A percentile compares a stretch with the other conserved stretches of the same genome.
Evolutionary conservation across 371 early-diverging fungal genomes (phyloP).

Genomic region (Mycotypha africana): DNA sequence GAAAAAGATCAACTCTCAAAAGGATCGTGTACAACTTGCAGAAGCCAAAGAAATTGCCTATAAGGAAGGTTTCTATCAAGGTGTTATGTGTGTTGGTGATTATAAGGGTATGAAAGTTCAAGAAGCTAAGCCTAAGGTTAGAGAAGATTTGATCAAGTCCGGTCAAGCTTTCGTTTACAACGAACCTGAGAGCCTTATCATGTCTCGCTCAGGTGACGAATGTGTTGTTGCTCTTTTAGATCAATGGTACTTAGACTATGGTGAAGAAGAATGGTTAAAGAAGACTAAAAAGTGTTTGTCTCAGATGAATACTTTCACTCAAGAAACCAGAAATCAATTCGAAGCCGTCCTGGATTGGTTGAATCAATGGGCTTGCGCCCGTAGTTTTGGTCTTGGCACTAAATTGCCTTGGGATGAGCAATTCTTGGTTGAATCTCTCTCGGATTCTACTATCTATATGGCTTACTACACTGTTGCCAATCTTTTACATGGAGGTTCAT

Average conservation of each 20-base stretch:
- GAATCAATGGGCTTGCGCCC: conserved; percentile 98
- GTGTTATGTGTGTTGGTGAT: conserved; percentile 83
- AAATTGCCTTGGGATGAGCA: conserved; percentile 96
- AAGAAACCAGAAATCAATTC: conserved; percentile 90
- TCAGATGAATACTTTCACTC: conserved; percentile 79
- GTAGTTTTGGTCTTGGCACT: conserved; percentile 97
- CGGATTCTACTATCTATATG: conserved; percentile 99
- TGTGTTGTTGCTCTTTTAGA: conserved; percentile 98
- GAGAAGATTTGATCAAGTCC: conserved; percentile 62
- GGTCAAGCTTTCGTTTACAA: conserved; percentile 86
- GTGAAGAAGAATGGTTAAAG: conserved; percentile 89
- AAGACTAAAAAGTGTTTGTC: conserved; percentile 77
- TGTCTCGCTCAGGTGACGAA: conserved; percentile 96
- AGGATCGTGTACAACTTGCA: conserved; percentile 88
- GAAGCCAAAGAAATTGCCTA: conserved; percentile 94
- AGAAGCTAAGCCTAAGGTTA: conserved; percentile 89
- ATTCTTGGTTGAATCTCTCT: conserved; percentile 98
- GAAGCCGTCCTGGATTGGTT: conserved; percentile 94
- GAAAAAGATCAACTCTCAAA: conserved; percentile 93
- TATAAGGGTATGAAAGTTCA: conserved; percentile 80
- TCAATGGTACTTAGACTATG: conserved; percentile 99
- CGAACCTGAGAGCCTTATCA: conserved; percentile 96
- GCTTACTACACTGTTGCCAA: conserved; percentile 99
- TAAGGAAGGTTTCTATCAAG: conserved; percentile 97
- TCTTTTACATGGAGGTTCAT: conserved; percentile 85